Evolutionary conservation across 2,329 filamentous ascomycete species (phyloP), one percentile per base, ranked within the genome.

Genomic region (Paramyrothecium sp.): DNA sequence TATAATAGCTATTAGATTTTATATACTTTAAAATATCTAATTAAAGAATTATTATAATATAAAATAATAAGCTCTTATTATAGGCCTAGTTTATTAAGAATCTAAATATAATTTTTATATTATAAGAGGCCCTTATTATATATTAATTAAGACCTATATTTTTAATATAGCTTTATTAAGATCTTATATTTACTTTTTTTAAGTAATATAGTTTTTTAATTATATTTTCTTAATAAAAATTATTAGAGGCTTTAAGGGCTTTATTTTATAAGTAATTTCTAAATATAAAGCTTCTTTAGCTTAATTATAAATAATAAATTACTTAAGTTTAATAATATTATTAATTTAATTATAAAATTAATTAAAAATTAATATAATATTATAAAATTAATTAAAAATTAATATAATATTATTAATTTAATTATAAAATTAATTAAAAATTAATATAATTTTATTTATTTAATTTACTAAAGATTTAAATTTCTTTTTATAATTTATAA

Each of bases 31-130:
- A 52, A 53, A 38, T 56, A 49, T 20, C 41, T 20, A 41, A 51
- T 30, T 50, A 57, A 51, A 17, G 46, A 51, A 50, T 57, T 54
- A 54, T 57, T 57, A 57, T 57, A 54, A 21, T 57, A 57, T 50
- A 54, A 23, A 22, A 17, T 21, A 21, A 57, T 19, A 21, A 54
- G 8, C 23, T 56, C 34, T 30, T 52, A 48, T 23, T 26, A 51
- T 44, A 56, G 19, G n/a, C 44, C 20, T 48, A 48, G 44, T 48
- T 48, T 19, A 11, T 48, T 48, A 11, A 48, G n/a, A n/a, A 48
- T 48, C 16, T 48, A 48, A 11, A 48, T 11, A n/a, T 21, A n/a
- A 11, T 48, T 48, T 48, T 48, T 48, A 48, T 11, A 48, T 11
- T 21, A n/a, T n/a, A 48, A 8, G 10, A 48, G n/a, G 8, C n/a